Conservation (phyloP, 2,329 filamentous ascomycete genomes). For the Achaetomium macrosporum region DNA sequence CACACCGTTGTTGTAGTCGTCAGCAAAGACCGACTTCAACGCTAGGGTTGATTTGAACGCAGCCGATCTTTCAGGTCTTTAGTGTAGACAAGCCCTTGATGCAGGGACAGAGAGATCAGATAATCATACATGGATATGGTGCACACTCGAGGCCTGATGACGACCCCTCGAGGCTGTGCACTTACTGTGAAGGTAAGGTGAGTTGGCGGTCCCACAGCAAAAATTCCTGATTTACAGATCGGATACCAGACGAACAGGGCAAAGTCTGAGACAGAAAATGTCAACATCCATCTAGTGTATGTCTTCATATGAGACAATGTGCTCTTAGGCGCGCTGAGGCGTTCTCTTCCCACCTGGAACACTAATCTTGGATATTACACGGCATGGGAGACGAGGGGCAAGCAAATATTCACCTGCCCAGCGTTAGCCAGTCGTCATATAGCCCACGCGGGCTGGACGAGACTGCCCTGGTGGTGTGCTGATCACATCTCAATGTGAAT, state of each 20-base stretch:
- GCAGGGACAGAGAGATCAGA: too few species aligned
- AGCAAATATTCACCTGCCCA: background rate
- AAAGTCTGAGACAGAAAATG: slow-evolving; percentile 7
- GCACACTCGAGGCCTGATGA: background rate
- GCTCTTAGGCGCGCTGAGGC: background rate
- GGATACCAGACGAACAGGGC: background rate
- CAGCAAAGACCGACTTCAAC: background rate
- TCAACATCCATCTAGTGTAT: background rate
- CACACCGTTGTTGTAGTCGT: background rate
- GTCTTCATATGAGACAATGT: slow-evolving; percentile 6
- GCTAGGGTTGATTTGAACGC: background rate
- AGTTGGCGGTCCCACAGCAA: background rate
- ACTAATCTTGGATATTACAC: background rate
- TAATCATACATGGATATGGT: background rate
- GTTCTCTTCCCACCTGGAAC: background rate
- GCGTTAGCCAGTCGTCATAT: too few species aligned
- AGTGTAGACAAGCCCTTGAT: too few species aligned
- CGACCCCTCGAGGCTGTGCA: too few species aligned
- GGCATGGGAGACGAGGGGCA: background rate
- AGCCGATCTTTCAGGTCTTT: background rate
- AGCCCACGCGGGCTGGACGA: too few species aligned
- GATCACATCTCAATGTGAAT: background rate
- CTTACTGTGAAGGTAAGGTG: too few species aligned
- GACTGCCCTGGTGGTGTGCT: too few species aligned
- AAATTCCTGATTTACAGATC: background rate